These are phyloP conservation scores for Eucommia ulmoides DNA, from an alignment of 257 asterid species.

Conservation along the genomic window DNA sequence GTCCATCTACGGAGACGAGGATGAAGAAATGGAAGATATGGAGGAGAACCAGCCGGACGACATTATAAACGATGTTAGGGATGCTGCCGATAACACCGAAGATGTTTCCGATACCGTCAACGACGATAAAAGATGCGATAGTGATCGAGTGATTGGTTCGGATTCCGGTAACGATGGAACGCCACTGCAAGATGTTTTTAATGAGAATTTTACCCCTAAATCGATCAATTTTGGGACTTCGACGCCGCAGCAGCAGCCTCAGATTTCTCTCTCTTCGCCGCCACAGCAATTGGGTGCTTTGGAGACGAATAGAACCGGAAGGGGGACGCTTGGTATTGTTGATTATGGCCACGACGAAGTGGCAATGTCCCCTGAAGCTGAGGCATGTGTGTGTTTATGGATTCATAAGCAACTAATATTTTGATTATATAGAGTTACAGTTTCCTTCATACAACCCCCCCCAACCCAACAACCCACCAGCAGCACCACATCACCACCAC, in stretches of 20 bases:
- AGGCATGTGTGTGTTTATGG: background rate
- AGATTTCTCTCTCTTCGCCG: background rate
- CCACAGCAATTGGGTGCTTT: background rate
- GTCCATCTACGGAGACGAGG: slow-evolving; percentile 1
- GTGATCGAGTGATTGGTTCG: background rate
- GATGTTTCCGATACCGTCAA: background rate
- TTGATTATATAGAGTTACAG: no score
- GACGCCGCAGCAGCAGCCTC: background rate
- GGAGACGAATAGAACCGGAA: background rate
- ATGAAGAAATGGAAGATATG: background rate
- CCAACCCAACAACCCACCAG: no score
- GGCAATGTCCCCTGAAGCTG: background rate
- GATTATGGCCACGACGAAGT: background rate
- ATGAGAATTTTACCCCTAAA: background rate
- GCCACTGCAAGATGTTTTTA: background rate
- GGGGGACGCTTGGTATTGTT: background rate
- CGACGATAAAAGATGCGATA: background rate
- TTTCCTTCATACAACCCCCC: no score
- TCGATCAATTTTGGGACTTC: background rate
- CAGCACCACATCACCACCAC: no score
- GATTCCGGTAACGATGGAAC: background rate
- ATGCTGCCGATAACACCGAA: background rate
- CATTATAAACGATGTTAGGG: background rate
- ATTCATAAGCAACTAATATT: no score
- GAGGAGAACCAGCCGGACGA: background rate